These are phyloP conservation scores for Pseudogymnoascus sp. DNA, from an alignment of 2,329 filamentous ascomycete species.

Conservation along the genomic window DNA sequence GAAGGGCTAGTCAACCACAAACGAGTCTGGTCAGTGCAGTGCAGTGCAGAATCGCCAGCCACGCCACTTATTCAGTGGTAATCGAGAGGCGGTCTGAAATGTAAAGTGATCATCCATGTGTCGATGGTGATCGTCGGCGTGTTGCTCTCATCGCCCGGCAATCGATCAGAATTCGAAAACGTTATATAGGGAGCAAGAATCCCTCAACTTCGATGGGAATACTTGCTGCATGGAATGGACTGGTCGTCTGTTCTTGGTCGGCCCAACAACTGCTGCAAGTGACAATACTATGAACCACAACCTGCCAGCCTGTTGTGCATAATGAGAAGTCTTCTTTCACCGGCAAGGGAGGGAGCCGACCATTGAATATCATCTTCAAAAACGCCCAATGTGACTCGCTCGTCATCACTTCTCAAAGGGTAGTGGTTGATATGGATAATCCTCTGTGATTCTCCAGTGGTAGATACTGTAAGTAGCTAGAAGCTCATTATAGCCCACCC, in stretches of 20 bases:
- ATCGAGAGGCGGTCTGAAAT: not conserved
- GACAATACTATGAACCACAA: not conserved
- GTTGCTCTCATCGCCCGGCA: not conserved
- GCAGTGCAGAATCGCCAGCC: not conserved
- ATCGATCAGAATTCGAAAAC: not conserved
- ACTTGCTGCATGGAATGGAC: not conserved
- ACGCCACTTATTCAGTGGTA: constrained; percentile 3
- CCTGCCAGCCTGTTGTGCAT: not conserved
- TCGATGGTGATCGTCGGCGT: not conserved
- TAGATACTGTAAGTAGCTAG: not conserved
- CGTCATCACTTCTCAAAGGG: not conserved
- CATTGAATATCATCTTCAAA: not conserved
- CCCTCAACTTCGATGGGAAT: not conserved
- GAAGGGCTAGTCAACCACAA: not conserved
- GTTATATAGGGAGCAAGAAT: not conserved
- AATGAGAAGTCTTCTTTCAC: not conserved
- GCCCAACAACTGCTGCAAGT: not conserved
- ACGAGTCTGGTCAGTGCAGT: not conserved
- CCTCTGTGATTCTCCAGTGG: not conserved
- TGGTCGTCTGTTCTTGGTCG: not conserved
- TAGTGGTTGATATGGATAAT: not conserved
- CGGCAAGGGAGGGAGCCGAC: not conserved
- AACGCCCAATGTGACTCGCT: not conserved
- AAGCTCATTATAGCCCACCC: not conserved
- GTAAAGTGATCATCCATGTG: not conserved